Evolutionary conservation across 495 filamentous ascomycete species (phyloP), one percentile per base, ranked within the genome.

Genomic region (Podospora bellae-mahoneyi): DNA sequence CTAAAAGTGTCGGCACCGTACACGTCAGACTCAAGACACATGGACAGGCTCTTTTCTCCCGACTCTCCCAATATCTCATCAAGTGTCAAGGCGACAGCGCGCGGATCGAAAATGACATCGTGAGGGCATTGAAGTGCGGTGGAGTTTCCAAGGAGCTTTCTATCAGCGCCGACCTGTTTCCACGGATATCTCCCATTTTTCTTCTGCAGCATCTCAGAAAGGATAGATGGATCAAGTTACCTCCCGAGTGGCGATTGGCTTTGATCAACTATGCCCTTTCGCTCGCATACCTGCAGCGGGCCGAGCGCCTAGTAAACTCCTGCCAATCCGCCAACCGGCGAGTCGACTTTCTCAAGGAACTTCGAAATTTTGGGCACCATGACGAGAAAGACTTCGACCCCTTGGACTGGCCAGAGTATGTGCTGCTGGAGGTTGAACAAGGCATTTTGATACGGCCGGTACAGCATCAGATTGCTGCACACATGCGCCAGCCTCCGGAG

Each of bases 401-500:
- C 0, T n/a, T 71, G 7, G 64, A 80, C 0, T 77, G 79, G 57
- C 84, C 88, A 0, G 88, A 92, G 32, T 86, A 77, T 69, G 73
- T 91, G 1, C 76, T 92, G 6, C 69, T 93, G 0, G 87, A 91
- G 66, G 75, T 91, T 20, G 90, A 93, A 58, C 85, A 82, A 44
- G 81, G 85, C 26, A 78, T 93, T 23, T 73, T 85, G 13, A 89
- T 92, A 44, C 86, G 90, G 1, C 74, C 79, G 19, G 85, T 87
- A 0, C 90, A 93, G 70, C 76, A 80, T 4, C 68, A 82, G 3
- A 86, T 91, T 57, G 86, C 89, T 0, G 34, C 60, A 3, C 75
- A 81, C 62, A 92, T 92, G 88, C 84, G 81, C 10, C 58, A 62
- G 0, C 88, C 89, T 0, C 70, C 70, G 0, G 76, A 71, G 0